A percentile compares a stretch with the other conserved stretches of the same genome.
Conservation (phyloP, 2,329 filamentous ascomycete species). For the Botrytis tulipae region DNA sequence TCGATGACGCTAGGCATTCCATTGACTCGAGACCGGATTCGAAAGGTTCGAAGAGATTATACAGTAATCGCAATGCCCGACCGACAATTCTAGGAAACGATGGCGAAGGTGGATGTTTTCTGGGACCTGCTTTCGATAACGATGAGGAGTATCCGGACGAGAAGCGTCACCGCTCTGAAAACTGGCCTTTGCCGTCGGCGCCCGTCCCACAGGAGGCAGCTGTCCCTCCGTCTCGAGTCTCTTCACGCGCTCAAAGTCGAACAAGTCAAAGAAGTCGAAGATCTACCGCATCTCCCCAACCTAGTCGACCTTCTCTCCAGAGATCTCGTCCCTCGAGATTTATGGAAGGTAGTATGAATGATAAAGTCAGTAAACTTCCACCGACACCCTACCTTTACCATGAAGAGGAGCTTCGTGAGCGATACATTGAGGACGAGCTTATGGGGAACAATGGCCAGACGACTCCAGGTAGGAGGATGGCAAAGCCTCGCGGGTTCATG, state of each 20-base stretch:
- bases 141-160: conserved; percentile 37
- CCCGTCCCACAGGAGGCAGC: conserved; percentile 14
- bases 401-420: conserved; percentile 29
- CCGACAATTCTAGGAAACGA: conserved; percentile 30
- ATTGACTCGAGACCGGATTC: conserved; percentile 29
- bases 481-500: conserved; percentile 24
- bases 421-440: conserved; percentile 23
- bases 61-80: conserved; percentile 35
- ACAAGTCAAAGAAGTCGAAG: conserved; percentile 34
- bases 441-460: conserved; percentile 4
- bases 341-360: conserved; percentile 81
- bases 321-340: conserved; percentile 61
- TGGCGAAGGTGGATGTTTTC: conserved; percentile 37
- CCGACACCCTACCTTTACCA: conserved; percentile 34
- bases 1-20: conserved; percentile 12
- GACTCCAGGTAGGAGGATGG: conserved; percentile 25
- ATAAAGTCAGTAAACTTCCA: conserved; percentile 69
- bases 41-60: conserved; percentile 39
- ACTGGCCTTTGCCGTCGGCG: conserved; percentile 43
- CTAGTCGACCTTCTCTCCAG: conserved; percentile 34
- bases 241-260: conserved; percentile 27
- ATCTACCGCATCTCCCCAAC: conserved; percentile 29
- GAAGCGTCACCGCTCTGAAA: conserved; percentile 45
- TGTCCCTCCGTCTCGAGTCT: conserved; percentile 22
- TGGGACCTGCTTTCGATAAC: conserved; percentile 25